Percentiles rank a stretch among this genome's conserved stretches.
phyloP scores from a whole-genome alignment of 2,329 filamentous ascomycete species.

The Trichoderma endophyticum region DNA sequence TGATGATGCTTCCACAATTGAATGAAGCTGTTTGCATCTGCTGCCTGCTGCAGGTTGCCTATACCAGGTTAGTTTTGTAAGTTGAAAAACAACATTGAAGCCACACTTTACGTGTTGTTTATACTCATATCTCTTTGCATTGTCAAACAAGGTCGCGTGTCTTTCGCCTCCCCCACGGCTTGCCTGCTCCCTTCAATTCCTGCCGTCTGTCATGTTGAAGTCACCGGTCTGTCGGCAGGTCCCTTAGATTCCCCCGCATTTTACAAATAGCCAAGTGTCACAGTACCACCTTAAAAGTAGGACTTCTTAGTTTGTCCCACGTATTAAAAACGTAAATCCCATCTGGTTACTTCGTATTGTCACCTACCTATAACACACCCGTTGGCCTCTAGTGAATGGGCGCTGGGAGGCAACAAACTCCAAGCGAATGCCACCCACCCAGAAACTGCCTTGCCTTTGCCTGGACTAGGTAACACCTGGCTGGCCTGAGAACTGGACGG shows the following conservation, averaged over 20 bases:
- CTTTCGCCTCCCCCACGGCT: background rate
- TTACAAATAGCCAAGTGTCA: background rate
- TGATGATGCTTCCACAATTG: background rate
- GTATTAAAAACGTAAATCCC: background rate
- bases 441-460: background rate
- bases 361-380: background rate
- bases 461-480: too few species aligned
- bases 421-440: constrained; percentile 16
- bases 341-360: background rate
- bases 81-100: background rate
- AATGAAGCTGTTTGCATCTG: background rate
- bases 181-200: background rate
- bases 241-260: constrained; percentile 21
- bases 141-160: background rate
- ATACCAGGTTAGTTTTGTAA: background rate
- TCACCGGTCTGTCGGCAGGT: constrained; percentile 12
- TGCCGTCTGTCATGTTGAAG: background rate
- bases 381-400: background rate
- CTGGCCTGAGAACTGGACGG: background rate
- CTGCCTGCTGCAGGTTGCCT: background rate
- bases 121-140: background rate
- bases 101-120: too few species aligned
- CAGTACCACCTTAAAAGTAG: background rate
- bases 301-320: background rate
- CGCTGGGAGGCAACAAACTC: background rate